A percentile compares a stretch with the other conserved stretches of the same genome.
Conservation (phyloP, 768 basidiomycete species). For the Lepiota subincarnata region DNA sequence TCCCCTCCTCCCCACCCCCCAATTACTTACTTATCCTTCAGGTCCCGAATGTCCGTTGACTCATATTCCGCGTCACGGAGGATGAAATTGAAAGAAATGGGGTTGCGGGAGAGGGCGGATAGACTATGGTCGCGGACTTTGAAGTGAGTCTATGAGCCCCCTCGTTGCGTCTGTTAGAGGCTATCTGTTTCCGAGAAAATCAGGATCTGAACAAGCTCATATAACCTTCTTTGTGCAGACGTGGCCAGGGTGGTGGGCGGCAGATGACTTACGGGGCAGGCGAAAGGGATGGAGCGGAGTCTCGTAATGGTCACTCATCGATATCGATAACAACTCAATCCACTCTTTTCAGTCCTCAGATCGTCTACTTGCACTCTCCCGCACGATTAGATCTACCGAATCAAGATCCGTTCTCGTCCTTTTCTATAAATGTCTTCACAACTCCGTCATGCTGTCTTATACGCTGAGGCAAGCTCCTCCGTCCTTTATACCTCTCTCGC, state of each 20-base stretch:
- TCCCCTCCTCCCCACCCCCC: no score
- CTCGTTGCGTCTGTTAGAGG: constrained; percentile 5
- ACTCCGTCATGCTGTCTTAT: constrained; percentile 33
- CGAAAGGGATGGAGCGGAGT: constrained; percentile 12
- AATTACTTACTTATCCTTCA: no score
- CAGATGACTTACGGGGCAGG: constrained; percentile 13
- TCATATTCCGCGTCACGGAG: background rate
- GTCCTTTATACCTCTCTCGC: background rate
- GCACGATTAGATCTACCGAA: constrained; percentile 46
- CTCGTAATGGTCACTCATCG: constrained; percentile 19
- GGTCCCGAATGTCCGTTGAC: no score
- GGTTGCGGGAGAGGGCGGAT: background rate
- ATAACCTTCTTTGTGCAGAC: constrained; percentile 5
- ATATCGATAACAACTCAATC: constrained; percentile 26
- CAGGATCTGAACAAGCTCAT: constrained; percentile 7
- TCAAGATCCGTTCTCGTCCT: constrained; percentile 71
- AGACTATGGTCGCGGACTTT: constrained; percentile 5
- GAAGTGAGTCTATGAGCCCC: background rate
- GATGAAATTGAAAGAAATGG: background rate
- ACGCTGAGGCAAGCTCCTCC: constrained; percentile 13
- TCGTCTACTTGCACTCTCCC: constrained; percentile 8
- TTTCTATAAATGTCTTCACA: constrained; percentile 39
- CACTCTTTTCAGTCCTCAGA: constrained; percentile 4
- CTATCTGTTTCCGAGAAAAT: constrained; percentile 2
- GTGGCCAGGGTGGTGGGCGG: constrained; percentile 2